Conservation (phyloP, 495 filamentous ascomycete species). For the Penicillium egyptiacum region DNA sequence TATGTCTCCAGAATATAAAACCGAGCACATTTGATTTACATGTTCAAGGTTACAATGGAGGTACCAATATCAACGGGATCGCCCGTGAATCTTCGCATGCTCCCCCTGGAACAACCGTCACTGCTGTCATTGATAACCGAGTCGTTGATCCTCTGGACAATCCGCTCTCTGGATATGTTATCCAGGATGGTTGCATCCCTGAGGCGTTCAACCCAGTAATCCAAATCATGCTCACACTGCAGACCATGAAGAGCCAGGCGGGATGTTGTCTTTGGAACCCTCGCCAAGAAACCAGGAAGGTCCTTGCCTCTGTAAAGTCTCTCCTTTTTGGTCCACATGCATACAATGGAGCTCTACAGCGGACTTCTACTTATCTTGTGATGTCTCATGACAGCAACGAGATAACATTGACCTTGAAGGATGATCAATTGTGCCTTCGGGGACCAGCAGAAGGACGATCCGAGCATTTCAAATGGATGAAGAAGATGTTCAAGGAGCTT, state of each 20-base stretch:
- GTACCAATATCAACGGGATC: slow-evolving; percentile 55
- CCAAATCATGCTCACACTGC: slow-evolving; percentile 55
- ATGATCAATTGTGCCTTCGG: slow-evolving; percentile 35
- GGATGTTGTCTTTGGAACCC: slow-evolving; percentile 31
- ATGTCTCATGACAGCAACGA: slow-evolving; percentile 73
- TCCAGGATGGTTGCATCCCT: slow-evolving; percentile 65
- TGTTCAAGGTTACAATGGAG: slow-evolving; percentile 54
- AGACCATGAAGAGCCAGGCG: slow-evolving; percentile 27
- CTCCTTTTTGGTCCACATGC: slow-evolving; percentile 57
- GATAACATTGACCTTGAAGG: slow-evolving; percentile 56
- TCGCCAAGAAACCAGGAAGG: neutral
- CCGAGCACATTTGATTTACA: neutral
- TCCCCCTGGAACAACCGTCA: slow-evolving; percentile 61
- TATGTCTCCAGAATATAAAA: slow-evolving; percentile 4
- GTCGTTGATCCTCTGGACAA: slow-evolving; percentile 42
- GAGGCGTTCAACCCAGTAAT: slow-evolving; percentile 55
- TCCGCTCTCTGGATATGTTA: slow-evolving; percentile 61
- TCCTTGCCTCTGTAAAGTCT: slow-evolving; percentile 49
- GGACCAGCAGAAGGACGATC: slow-evolving; percentile 12
- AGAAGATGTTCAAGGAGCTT: neutral
- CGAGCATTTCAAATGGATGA: slow-evolving; percentile 1
- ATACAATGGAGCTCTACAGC: slow-evolving; percentile 52
- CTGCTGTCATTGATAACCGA: slow-evolving; percentile 62
- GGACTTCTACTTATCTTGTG: slow-evolving; percentile 65
- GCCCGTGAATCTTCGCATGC: slow-evolving; percentile 44